A percentile compares a stretch with the other conserved stretches of the same genome.
Evolutionary conservation across 768 basidiomycete species (phyloP).

Genomic region (Xerocomus potaroensis): DNA sequence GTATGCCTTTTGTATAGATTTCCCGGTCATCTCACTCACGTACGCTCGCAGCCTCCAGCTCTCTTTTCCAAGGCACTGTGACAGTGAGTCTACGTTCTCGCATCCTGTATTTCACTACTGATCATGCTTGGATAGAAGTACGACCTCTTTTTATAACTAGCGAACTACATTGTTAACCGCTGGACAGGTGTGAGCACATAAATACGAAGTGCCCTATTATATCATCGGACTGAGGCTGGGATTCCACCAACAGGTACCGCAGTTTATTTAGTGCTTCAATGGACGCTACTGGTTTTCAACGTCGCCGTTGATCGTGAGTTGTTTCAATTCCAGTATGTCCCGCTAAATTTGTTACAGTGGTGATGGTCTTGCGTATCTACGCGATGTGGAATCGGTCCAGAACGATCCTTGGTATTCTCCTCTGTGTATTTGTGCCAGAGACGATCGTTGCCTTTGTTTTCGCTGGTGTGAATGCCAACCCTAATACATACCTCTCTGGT

Average conservation of each 20-base stretch:
- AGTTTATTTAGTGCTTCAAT: neutral
- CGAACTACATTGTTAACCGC: neutral
- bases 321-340: neutral
- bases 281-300: constrained; percentile 12
- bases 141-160: no score
- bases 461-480: neutral
- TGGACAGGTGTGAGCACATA: constrained; percentile 8
- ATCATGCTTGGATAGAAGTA: no score
- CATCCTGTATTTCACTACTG: no score
- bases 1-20: no score
- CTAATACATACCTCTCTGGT: neutral
- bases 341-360: constrained; percentile 3
- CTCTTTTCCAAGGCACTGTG: no score
- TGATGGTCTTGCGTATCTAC: constrained; percentile 18
- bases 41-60: no score
- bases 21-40: no score
- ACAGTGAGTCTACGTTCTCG: no score
- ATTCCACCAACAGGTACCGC: constrained; percentile 5
- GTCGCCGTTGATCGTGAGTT: constrained; percentile 16
- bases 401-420: constrained; percentile 1
- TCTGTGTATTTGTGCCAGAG: neutral
- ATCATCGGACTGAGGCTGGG: neutral
- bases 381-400: constrained; percentile 14
- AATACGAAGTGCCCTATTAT: no score
- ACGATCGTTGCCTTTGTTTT: constrained; percentile 1